Conservation (phyloP, 768 basidiomycete genomes). For the Holtermanniella nyarrowii region DNA sequence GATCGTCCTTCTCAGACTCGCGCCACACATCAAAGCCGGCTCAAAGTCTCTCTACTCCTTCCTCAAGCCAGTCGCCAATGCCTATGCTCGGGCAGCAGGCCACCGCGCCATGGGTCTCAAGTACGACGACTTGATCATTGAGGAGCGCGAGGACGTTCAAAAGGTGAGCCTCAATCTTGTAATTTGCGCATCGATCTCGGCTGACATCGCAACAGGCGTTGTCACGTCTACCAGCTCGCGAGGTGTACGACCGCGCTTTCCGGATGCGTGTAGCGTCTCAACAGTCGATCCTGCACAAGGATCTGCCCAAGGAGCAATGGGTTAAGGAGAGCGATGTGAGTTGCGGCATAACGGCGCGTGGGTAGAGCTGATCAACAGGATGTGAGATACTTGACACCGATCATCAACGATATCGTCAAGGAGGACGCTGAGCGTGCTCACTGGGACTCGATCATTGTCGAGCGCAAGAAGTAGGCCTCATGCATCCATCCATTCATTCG, state of each 20-base stretch:
- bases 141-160: slow-evolving; percentile 37
- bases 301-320: slow-evolving; percentile 75
- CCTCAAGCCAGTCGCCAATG: slow-evolving; percentile 67
- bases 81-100: slow-evolving; percentile 70
- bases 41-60: slow-evolving; percentile 53
- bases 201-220: slow-evolving; percentile 54
- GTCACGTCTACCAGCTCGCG: slow-evolving; percentile 61
- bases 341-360: background rate
- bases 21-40: slow-evolving; percentile 61
- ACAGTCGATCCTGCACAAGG: slow-evolving; percentile 63
- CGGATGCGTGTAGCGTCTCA: slow-evolving; percentile 67
- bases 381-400: slow-evolving; percentile 72
- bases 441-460: slow-evolving; percentile 71
- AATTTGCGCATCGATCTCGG: too few species aligned
- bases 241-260: slow-evolving; percentile 82
- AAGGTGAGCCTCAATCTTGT: slow-evolving; percentile 20
- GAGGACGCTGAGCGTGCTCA: slow-evolving; percentile 66
- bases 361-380: slow-evolving; percentile 50
- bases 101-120: slow-evolving; percentile 79
- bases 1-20: slow-evolving; percentile 43
- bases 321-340: slow-evolving; percentile 62
- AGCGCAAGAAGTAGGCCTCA: slow-evolving; percentile 50
- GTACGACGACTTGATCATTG: slow-evolving; percentile 73
- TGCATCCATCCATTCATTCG: too few species aligned
- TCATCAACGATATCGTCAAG: slow-evolving; percentile 58